Evolutionary conservation across 345 rosid genomes (phyloP).

Genomic region (Hypericum androsaemum): DNA sequence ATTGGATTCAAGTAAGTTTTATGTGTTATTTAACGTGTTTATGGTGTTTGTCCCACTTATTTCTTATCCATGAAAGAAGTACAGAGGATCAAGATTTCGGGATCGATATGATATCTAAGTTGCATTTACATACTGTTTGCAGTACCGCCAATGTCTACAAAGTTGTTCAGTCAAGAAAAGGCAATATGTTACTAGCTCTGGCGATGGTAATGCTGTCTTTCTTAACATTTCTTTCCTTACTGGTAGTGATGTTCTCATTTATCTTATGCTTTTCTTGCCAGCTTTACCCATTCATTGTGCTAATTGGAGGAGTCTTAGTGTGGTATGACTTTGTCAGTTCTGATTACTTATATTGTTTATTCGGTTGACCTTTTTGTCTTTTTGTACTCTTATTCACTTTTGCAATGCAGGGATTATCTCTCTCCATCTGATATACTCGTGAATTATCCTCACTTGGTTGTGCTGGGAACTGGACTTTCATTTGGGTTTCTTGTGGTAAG

Average conservation of each 20-base stretch:
- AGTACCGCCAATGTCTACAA: slow-evolving; percentile 66
- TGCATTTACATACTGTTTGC: slow-evolving; percentile 11
- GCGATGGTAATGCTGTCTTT: slow-evolving; percentile 59
- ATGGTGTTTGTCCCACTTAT: too few relatives aligned
- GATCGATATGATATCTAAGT: background rate
- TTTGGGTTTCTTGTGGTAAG: slow-evolving; percentile 97
- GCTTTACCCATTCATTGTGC: slow-evolving; percentile 72
- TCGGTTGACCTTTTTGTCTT: background rate
- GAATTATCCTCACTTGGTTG: slow-evolving; percentile 77
- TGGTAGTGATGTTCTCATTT: slow-evolving; percentile 8
- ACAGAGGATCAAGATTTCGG: too few relatives aligned
- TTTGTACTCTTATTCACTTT: slow-evolving; percentile 10
- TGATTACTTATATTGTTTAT: background rate
- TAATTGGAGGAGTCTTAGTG: slow-evolving; percentile 66
- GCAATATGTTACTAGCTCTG: slow-evolving; percentile 78
- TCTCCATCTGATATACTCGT: slow-evolving; percentile 73
- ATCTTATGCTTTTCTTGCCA: slow-evolving; percentile 23
- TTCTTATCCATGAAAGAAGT: too few relatives aligned
- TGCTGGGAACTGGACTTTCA: slow-evolving; percentile 95
- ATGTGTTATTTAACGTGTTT: slow-evolving; percentile 7
- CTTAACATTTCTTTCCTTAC: slow-evolving; percentile 1
- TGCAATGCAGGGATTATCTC: slow-evolving; percentile 51
- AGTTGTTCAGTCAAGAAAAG: slow-evolving; percentile 72
- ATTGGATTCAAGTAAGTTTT: slow-evolving; percentile 57
- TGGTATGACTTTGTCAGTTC: slow-evolving; percentile 41